These are phyloP conservation scores for Jatropha multifida DNA, from an alignment of 441 rosid genomes.

Conservation along the genomic window DNA sequence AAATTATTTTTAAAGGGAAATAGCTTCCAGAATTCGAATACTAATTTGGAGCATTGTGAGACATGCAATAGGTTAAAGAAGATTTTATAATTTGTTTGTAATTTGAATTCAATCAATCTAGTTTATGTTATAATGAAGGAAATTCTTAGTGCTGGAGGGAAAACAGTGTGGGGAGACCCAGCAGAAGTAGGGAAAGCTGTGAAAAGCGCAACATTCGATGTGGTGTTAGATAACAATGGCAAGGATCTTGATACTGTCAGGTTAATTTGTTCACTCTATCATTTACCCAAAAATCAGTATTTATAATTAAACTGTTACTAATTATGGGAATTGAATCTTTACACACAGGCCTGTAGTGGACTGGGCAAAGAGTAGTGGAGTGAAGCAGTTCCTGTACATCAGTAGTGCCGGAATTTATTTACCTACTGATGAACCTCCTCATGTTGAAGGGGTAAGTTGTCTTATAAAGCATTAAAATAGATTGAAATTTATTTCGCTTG, in stretches of 20 bases:
- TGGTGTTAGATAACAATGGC: conserved; percentile 91
- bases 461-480: conserved; percentile 3
- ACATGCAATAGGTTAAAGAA: too few species aligned
- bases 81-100: not conserved
- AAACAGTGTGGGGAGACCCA: conserved; percentile 87
- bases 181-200: conserved; percentile 62
- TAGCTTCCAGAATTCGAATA: too few species aligned
- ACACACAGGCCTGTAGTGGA: conserved; percentile 70
- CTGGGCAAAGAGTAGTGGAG: conserved; percentile 85
- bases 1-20: not conserved
- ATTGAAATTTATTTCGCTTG: not conserved
- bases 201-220: conserved; percentile 69
- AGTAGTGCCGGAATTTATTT: conserved; percentile 95
- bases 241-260: conserved; percentile 78
- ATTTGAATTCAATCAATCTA: not conserved
- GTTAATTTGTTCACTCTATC: conserved; percentile 31
- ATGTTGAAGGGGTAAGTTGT: conserved; percentile 75
- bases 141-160: conserved; percentile 80
- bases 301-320: not conserved
- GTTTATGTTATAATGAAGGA: conserved; percentile 41
- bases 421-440: conserved; percentile 89
- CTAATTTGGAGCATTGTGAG: too few species aligned
- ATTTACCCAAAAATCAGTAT: not conserved
- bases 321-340: not conserved
- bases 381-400: conserved; percentile 77